These are phyloP conservation scores for Microascus cirrosus DNA, from an alignment of 2,329 filamentous ascomycete species.

Conservation along the genomic window DNA sequence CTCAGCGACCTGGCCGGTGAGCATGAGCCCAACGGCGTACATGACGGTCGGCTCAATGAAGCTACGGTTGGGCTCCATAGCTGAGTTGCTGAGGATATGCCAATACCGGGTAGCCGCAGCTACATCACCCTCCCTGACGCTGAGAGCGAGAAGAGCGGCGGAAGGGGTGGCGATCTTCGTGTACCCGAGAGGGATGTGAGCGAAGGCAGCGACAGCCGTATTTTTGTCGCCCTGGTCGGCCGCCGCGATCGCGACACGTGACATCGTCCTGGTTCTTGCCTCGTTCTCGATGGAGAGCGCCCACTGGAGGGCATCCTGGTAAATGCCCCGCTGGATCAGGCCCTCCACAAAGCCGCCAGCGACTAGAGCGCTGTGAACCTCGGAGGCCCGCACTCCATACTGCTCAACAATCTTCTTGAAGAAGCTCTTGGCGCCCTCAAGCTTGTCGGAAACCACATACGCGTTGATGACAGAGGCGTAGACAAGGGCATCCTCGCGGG, in stretches of 20 bases:
- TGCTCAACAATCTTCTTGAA: slow-evolving; percentile 64
- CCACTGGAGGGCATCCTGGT: slow-evolving; percentile 63
- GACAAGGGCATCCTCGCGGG: slow-evolving; percentile 70
- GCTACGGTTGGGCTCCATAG: slow-evolving; percentile 45
- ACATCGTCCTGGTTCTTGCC: slow-evolving; percentile 49
- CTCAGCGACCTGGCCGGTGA: slow-evolving; percentile 73
- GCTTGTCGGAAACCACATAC: slow-evolving; percentile 71
- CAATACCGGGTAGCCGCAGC: slow-evolving; percentile 69
- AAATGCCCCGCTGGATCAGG: slow-evolving; percentile 58
- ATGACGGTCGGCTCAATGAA: slow-evolving; percentile 84
- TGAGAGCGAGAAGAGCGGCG: slow-evolving; percentile 76
- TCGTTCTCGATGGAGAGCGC: slow-evolving; percentile 52
- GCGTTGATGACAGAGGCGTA: slow-evolving; percentile 89
- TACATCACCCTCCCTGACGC: slow-evolving; percentile 73
- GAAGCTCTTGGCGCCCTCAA: slow-evolving; percentile 75
- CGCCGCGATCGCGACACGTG: slow-evolving; percentile 62
- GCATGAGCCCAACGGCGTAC: slow-evolving; percentile 81
- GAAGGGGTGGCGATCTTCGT: slow-evolving; percentile 46
- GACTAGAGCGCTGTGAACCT: slow-evolving; percentile 62
- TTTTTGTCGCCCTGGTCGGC: slow-evolving; percentile 67
- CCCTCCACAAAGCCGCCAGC: slow-evolving; percentile 68
- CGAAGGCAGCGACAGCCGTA: slow-evolving; percentile 57
- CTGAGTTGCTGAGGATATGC: slow-evolving; percentile 56
- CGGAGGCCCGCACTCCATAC: slow-evolving; percentile 44
- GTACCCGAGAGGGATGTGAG: slow-evolving; percentile 40